Base-by-base conservation (phyloP, 768 basidiomycete genomes). In the Trametes gibbosa region DNA sequence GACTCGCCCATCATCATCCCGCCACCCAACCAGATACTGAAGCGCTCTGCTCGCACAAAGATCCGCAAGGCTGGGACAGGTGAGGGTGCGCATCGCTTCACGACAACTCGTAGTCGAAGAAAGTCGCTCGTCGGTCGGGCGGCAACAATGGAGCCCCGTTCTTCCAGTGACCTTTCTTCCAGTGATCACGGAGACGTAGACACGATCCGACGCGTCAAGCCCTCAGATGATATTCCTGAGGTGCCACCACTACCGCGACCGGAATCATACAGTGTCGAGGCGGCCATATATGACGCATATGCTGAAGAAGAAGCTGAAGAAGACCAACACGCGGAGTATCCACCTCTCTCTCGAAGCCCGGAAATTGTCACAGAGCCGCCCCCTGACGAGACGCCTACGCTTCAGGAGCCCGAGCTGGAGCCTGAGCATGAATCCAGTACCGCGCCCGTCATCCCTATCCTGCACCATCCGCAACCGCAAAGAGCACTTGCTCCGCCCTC, bases 1-100 rank as follows among this genome's bases (percentile, higher is more conserved):
- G 93, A 97, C 72, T 82, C 83, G n/a, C 95, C 95, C 23, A 90
- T 97, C 67, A 91, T 97, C 61, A 84, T 90, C 19, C 90, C 92
- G 45, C 89, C 86, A 24, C 93, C 92, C 1, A 91, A 91, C 7
- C 90, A 87, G 71, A 93, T 95, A 65, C 80, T 99, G 13, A 89
- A 94, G 21, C 89, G 97, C 37, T 84, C 94, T 10, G 94, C 94
- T 4, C 85, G 96, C 14, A 99, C 97, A 0, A 95, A 94, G 77
- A 97, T 98, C 65, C 88, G 96, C 35, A 99, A 98, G 75, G 79
- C 86, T 14, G 82, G 84, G 6, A 79, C 83, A 14, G 90, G 85
- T 23, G 92, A 90, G 72, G 90, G 89, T 12, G 90, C 90, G 1
- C 92, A 92, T 79, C 87, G 93, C 12, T 95, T 95, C 73, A 75